Conservation (phyloP, 2,329 filamentous ascomycete genomes). For the Lasiodiplodia hormozganensis region DNA sequence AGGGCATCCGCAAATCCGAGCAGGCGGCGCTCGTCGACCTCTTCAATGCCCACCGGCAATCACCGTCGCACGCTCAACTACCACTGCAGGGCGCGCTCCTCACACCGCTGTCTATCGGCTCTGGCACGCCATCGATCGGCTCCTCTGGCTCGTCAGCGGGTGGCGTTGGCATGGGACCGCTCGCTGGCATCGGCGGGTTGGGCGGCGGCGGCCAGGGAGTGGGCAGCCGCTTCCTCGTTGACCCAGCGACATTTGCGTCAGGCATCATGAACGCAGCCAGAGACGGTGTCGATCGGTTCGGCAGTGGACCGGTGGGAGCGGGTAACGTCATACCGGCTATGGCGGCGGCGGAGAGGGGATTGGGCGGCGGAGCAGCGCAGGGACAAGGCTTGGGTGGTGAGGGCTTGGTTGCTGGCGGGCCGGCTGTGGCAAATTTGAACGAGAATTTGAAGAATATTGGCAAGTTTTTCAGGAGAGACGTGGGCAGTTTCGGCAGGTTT, state of each 20-base stretch:
- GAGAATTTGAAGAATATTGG: conserved; percentile 95
- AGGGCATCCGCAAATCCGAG: conserved; percentile 84
- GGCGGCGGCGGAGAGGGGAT: conserved; percentile 33
- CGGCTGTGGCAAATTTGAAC: conserved; percentile 76
- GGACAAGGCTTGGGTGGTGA: conserved; percentile 41
- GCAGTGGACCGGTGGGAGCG: conserved; percentile 54
- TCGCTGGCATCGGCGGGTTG: conserved; percentile 49
- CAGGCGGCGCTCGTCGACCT: conserved; percentile 84
- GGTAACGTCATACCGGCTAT: conserved; percentile 41
- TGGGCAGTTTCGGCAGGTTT: conserved; percentile 60
- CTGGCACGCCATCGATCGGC: conserved; percentile 46
- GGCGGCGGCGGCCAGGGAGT: conserved; percentile 44
- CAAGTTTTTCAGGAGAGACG: conserved; percentile 92
- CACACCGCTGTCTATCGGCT: conserved; percentile 45
- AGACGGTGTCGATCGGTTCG: conserved; percentile 81
- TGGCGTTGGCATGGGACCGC: conserved; percentile 52
- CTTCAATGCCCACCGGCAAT: conserved; percentile 83
- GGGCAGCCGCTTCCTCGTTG: conserved; percentile 63
- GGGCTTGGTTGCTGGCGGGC: conserved; percentile 32
- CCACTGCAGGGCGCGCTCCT: conserved; percentile 44
- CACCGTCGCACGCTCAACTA: conserved; percentile 71
- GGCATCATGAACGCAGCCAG: conserved; percentile 87
- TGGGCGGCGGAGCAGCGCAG: conserved; percentile 11
- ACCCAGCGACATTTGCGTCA: conserved; percentile 82
- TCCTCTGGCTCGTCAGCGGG: conserved; percentile 51